Percentiles rank a stretch among this genome's conserved stretches.
phyloP scores from a whole-genome alignment of 129 eudicot species.

The Lactuca sativa region DNA sequence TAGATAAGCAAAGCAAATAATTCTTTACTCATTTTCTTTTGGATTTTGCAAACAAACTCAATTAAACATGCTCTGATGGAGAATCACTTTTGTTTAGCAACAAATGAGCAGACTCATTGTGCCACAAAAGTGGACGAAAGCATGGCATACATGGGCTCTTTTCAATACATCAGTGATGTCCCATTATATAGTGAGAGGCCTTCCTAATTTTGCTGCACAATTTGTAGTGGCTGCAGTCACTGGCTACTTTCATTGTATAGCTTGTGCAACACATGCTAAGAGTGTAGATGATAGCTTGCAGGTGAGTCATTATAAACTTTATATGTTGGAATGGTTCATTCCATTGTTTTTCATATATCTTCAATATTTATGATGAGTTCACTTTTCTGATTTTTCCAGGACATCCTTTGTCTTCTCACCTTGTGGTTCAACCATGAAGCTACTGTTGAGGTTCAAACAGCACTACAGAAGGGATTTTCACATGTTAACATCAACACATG shows the following conservation, averaged over 20 bases:
- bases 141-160: conserved; percentile 98
- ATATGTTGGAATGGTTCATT: neutral
- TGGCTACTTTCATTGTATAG: conserved; percentile 97
- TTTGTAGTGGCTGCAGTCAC: conserved; percentile 35
- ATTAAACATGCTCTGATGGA: conserved; percentile 4
- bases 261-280: conserved; percentile 85
- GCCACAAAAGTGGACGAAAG: conserved; percentile 89
- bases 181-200: conserved; percentile 78
- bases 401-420: conserved; percentile 54
- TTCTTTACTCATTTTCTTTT: no score
- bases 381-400: conserved; percentile 8
- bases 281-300: conserved; percentile 90
- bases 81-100: conserved; percentile 44
- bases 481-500: no score
- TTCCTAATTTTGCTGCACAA: conserved; percentile 54
- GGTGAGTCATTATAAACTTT: conserved; percentile 41
- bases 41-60: no score
- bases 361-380: conserved; percentile 5
- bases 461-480: conserved; percentile 51
- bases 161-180: conserved; percentile 98
- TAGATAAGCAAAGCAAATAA: no score
- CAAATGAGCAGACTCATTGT: conserved; percentile 55
- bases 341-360: no score
- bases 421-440: conserved; percentile 98
- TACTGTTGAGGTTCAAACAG: conserved; percentile 82